phyloP scores from a whole-genome alignment of 345 rosid species.

The Noccaea caerulescens region DNA sequence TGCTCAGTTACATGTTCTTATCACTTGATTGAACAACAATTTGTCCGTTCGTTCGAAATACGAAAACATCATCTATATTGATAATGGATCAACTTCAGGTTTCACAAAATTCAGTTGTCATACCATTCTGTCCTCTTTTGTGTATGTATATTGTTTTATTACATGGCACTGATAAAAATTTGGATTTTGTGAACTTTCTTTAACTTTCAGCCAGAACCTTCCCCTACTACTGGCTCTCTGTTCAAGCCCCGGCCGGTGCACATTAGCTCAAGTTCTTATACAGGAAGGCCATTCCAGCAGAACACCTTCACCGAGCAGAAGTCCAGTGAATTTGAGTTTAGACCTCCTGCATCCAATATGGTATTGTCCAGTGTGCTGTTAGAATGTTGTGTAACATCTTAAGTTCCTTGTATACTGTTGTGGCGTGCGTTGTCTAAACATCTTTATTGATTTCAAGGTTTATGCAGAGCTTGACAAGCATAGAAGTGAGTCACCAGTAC shows the following conservation, averaged over 20 bases:
- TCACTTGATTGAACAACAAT: conserved; percentile 14
- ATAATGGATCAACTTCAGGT: conserved; percentile 20
- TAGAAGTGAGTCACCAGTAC: conserved; percentile 57
- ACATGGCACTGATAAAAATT: conserved; percentile 15
- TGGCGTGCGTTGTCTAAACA: conserved; percentile 45
- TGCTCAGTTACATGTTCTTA: conserved; percentile 13
- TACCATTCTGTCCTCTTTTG: not conserved
- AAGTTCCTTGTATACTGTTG: conserved; percentile 21
- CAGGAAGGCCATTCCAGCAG: conserved; percentile 49
- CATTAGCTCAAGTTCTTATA: conserved; percentile 47
- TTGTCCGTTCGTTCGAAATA: not conserved
- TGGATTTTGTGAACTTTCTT: conserved; percentile 24
- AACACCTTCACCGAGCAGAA: conserved; percentile 52
- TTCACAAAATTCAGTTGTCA: not conserved
- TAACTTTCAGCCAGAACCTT: conserved; percentile 83
- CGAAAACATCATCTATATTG: conserved; percentile 15
- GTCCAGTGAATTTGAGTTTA: conserved; percentile 73
- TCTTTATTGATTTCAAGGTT: conserved; percentile 65
- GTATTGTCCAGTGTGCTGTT: conserved; percentile 51
- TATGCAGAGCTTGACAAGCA: conserved; percentile 68
- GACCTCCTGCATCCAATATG: conserved; percentile 69
- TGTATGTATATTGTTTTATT: conserved; percentile 4
- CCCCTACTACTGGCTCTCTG: conserved; percentile 94
- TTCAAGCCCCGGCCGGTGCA: conserved; percentile 52
- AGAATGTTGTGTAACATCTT: conserved; percentile 13